Percentiles rank a stretch among this genome's conserved stretches.
Conservation (phyloP, 495 filamentous ascomycete species). For the Xylaria curta region DNA sequence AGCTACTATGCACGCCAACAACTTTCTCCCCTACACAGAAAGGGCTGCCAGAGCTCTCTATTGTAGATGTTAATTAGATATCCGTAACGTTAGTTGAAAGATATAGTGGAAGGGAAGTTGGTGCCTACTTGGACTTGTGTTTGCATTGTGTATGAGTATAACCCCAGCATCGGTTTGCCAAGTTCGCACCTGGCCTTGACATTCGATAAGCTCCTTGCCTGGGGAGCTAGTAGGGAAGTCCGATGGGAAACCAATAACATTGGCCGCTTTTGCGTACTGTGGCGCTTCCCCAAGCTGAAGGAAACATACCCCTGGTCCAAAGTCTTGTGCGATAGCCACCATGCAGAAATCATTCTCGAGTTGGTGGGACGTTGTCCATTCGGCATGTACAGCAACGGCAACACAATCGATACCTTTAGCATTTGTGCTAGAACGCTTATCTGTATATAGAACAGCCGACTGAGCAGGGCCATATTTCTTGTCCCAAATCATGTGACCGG, state of each 20-base stretch:
- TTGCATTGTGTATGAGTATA: not conserved
- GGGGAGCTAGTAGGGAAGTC: not conserved
- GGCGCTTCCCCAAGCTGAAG: too few species aligned
- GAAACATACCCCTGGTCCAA: not conserved
- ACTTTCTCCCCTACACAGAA: not conserved
- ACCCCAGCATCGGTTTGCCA: accelerated
- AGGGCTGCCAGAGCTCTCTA: constrained; percentile 1
- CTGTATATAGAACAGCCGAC: not conserved
- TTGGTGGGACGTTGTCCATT: not conserved
- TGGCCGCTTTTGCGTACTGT: not conserved
- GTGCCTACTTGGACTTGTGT: not conserved
- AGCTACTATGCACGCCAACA: not conserved
- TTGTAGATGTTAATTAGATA: not conserved
- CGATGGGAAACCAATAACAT: not conserved
- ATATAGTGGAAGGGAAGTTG: too few species aligned
- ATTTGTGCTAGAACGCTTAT: not conserved
- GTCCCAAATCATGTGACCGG: not conserved
- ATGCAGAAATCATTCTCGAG: not conserved
- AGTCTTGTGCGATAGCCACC: not conserved
- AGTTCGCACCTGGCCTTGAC: not conserved
- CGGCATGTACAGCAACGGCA: not conserved
- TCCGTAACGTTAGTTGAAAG: too few species aligned
- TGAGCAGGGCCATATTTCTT: not conserved
- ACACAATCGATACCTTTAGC: not conserved
- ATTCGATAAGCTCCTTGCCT: not conserved